Base-by-base conservation (phyloP, 257 asterid genomes). In the Eustoma russellianum region DNA sequence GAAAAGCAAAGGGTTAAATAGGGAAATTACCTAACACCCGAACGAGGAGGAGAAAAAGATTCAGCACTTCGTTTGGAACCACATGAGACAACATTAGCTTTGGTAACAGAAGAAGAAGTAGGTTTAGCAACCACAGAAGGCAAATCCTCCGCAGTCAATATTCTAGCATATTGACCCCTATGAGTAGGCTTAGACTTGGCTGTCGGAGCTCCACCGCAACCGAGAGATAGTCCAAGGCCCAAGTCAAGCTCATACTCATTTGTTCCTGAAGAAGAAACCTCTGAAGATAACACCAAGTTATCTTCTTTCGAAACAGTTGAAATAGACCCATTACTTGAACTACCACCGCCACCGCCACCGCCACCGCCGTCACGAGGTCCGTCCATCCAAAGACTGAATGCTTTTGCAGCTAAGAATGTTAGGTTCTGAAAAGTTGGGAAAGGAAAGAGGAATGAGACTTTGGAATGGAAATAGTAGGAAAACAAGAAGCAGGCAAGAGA, bases 1-100 rank as follows among this genome's bases (percentile, higher is more conserved):
- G 46, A 34, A 15, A 40, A 35, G 46, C 13, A 16, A 7, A 17
- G 8, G 15, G 19, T 11, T 13, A 28, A 34, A 5, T 17, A 69
- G 14, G 43, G 33, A 30, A n/a, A 33, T 44, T 59, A 82, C 92
- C 88, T 78, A 59, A 81, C 64, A 41, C 72, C 77, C 49, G 91
- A 70, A 58, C 85, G 91, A 3, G 93, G 85, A 53, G 95, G 95
- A 1, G 97, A 86, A 59, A 77, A 62, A n/a, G 96, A 78, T 30
- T 83, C 89, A 24, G 94, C 97, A 46, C 74, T 66, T 66, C 95
- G 73, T 68, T 88, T 85, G 6, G 77, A 78, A 44, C 94, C 93
- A 62, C 79, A 76, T 15, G 74, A 60, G 47, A 74, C 72, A 38
- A 8, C 12, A 38, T 55, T 68, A 66, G 66, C 56, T 72, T 63